Percentiles rank a stretch among this genome's conserved stretches.
These are phyloP conservation scores for Penicillium sp. DNA, from an alignment of 2,329 filamentous ascomycete species.

Conservation along the genomic window DNA sequence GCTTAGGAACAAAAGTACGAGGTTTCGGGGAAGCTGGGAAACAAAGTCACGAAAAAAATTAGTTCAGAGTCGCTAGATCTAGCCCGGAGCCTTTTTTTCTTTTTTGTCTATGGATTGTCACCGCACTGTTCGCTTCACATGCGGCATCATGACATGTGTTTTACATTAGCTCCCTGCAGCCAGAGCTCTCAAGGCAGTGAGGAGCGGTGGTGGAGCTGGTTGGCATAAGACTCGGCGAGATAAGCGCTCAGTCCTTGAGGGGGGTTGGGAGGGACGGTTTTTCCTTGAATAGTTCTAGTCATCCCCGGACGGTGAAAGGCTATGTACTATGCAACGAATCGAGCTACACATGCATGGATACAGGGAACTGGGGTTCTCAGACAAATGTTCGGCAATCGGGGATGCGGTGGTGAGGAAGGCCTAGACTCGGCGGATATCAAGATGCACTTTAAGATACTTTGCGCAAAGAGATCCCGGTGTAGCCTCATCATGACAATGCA, in stretches of 20 bases:
- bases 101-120: not conserved
- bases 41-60: not conserved
- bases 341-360: not conserved
- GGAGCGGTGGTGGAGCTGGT: slow-evolving; percentile 6
- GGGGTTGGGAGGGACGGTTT: not conserved
- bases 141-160: slow-evolving; percentile 19
- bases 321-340: not conserved
- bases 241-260: slow-evolving; percentile 22
- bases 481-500: slow-evolving; percentile 20
- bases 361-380: not conserved
- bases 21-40: not conserved
- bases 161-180: slow-evolving; percentile 16
- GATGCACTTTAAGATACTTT: not conserved
- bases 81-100: not conserved
- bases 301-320: not conserved
- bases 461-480: slow-evolving; percentile 2
- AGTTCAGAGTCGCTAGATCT: not conserved
- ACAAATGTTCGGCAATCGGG: not conserved
- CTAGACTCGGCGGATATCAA: slow-evolving; percentile 6
- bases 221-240: slow-evolving; percentile 18
- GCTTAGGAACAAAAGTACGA: slow-evolving; percentile 4
- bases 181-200: slow-evolving; percentile 8
- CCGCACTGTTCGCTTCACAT: slow-evolving; percentile 25
- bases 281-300: not conserved
- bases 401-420: not conserved